phyloP scores from a whole-genome alignment of 2,329 filamentous ascomycete species.

The Diaporthe ampelina region DNA sequence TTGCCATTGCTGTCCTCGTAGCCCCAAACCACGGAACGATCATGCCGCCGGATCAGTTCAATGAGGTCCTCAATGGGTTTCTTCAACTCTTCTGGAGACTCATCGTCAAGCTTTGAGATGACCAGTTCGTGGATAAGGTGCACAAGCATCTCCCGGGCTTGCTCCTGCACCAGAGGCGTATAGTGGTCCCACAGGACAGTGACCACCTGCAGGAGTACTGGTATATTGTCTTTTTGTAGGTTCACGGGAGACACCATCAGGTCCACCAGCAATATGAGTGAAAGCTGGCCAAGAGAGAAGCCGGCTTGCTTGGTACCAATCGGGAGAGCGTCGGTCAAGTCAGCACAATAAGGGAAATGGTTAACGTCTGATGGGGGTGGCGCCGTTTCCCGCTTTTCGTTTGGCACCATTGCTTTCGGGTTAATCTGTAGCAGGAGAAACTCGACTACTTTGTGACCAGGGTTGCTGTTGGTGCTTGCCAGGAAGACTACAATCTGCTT shows the following conservation, averaged over 20 bases:
- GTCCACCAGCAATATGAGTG: constrained; percentile 93
- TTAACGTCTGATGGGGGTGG: constrained; percentile 80
- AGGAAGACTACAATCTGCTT: constrained; percentile 99
- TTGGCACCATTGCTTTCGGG: constrained; percentile 96
- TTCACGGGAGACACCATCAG: constrained; percentile 94
- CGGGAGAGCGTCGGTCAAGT: constrained; percentile 83
- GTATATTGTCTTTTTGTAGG: constrained; percentile 82
- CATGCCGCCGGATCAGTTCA: constrained; percentile 87
- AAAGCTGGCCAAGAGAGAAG: constrained; percentile 92
- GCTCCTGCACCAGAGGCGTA: constrained; percentile 92
- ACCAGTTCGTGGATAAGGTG: constrained; percentile 97
- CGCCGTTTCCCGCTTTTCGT: constrained; percentile 80
- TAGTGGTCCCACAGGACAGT: constrained; percentile 98
- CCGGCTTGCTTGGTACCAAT: constrained; percentile 92
- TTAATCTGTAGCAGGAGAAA: constrained; percentile 92
- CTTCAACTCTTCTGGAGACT: constrained; percentile 72
- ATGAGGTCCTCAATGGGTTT: constrained; percentile 88
- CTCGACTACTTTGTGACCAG: constrained; percentile 92
- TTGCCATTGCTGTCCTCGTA: constrained; percentile 94
- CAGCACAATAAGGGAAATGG: constrained; percentile 89
- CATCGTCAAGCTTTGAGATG: constrained; percentile 81
- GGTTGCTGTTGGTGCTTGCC: constrained; percentile 79
- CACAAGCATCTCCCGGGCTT: constrained; percentile 97
- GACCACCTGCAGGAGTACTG: constrained; percentile 89
- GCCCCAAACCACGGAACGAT: constrained; percentile 88